Evolutionary conservation across 2,329 filamentous ascomycete species (phyloP).

Genomic region (Apiospora aurea): DNA sequence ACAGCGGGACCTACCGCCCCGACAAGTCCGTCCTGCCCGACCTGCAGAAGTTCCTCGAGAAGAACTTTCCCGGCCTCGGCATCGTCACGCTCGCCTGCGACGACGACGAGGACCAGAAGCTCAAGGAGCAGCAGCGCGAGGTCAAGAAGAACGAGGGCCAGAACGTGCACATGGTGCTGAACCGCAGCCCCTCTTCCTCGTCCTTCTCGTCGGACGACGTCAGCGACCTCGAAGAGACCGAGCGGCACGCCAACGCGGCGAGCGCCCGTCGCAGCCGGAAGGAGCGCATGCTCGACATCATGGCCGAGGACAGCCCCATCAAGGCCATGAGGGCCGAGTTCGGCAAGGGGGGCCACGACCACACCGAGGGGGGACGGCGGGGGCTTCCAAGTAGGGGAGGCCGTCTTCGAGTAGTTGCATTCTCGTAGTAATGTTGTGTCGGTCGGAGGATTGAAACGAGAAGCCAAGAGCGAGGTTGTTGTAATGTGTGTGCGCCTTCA

Average conservation of each 20-base stretch:
- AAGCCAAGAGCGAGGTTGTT: neutral
- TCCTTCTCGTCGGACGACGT: conserved; percentile 51
- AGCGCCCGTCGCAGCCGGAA: conserved; percentile 52
- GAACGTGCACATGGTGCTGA: conserved; percentile 62
- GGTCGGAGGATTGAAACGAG: neutral
- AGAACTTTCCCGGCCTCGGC: conserved; percentile 79
- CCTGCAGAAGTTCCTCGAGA: conserved; percentile 72
- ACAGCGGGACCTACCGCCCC: conserved; percentile 91
- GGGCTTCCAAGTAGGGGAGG: neutral
- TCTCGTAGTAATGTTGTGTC: neutral
- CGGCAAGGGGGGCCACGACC: neutral
- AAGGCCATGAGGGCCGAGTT: conserved; percentile 6
- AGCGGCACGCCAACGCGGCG: conserved; percentile 35
- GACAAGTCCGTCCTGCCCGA: conserved; percentile 78
- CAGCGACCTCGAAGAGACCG: conserved; percentile 57
- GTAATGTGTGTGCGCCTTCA: neutral
- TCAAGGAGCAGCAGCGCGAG: conserved; percentile 79
- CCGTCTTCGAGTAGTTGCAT: no score
- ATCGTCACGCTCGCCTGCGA: conserved; percentile 81
- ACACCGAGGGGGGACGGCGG: neutral
- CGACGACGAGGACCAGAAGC: conserved; percentile 75
- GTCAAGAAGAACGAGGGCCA: conserved; percentile 69
- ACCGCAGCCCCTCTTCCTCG: conserved; percentile 51
- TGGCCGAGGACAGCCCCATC: conserved; percentile 1
- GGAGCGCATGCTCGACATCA: conserved; percentile 23